A percentile compares a stretch with the other conserved stretches of the same genome.
phyloP scores from a whole-genome alignment of 2,329 filamentous ascomycete genomes.

The Aspergillus pseudonomiae region DNA sequence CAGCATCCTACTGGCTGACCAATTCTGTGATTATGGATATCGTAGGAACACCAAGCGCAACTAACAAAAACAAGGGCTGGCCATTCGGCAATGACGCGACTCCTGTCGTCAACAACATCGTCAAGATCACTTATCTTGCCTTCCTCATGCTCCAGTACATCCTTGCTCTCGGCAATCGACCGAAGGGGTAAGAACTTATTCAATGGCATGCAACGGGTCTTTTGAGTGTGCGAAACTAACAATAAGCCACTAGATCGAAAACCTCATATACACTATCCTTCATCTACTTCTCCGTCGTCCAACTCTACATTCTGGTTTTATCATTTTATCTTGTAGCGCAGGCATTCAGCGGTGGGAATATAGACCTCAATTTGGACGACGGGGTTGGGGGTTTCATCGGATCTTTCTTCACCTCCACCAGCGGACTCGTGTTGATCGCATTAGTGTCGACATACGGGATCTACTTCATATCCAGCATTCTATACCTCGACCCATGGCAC shows the following conservation, averaged over 20 bases:
- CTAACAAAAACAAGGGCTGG: constrained; percentile 67
- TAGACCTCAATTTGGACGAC: constrained; percentile 65
- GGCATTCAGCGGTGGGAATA: constrained; percentile 68
- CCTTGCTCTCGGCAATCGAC: constrained; percentile 90
- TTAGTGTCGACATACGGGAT: constrained; percentile 93
- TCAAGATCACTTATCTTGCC: constrained; percentile 89
- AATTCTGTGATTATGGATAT: constrained; percentile 97
- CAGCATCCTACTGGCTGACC: constrained; percentile 95
- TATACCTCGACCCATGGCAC: constrained; percentile 99
- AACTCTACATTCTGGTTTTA: constrained; percentile 85
- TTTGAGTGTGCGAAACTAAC: not conserved
- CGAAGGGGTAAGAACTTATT: constrained; percentile 69
- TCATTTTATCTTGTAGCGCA: constrained; percentile 84
- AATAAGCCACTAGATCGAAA: not conserved
- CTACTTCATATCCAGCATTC: constrained; percentile 93
- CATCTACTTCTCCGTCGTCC: constrained; percentile 89
- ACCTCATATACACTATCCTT: constrained; percentile 60
- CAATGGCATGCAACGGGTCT: too few species aligned
- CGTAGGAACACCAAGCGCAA: constrained; percentile 70
- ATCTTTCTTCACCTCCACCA: constrained; percentile 80
- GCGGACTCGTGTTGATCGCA: constrained; percentile 92
- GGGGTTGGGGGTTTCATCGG: constrained; percentile 68
- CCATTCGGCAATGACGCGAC: constrained; percentile 88
- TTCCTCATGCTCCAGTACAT: constrained; percentile 96
- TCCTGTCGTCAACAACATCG: constrained; percentile 84